A percentile compares a stretch with the other conserved stretches of the same genome.
Evolutionary conservation across 495 filamentous ascomycete species (phyloP).

Genomic region (Rostrohypoxylon terebratum): DNA sequence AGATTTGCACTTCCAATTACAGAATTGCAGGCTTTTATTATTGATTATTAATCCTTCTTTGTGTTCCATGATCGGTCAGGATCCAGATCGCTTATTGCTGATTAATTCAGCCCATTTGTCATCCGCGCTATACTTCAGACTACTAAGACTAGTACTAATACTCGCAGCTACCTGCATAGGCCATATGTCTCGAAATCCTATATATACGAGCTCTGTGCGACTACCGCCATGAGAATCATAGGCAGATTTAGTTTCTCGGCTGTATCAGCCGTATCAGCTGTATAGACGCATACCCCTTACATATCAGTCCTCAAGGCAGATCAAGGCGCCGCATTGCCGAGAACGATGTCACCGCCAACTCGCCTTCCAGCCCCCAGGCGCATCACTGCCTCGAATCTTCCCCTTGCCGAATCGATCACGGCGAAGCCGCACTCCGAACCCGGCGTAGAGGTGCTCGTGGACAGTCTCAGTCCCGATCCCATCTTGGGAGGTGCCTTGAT

Average conservation of each 20-base stretch:
- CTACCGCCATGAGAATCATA: neutral
- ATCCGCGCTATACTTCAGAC: slow-evolving; percentile 28
- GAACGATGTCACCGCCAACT: slow-evolving; percentile 36
- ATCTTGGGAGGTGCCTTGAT: slow-evolving; percentile 38
- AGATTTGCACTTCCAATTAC: neutral
- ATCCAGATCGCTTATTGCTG: slow-evolving; percentile 6
- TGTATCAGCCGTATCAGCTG: neutral
- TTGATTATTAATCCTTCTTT: slow-evolving; percentile 13
- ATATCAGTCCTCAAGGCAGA: neutral
- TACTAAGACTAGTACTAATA: slow-evolving; percentile 7
- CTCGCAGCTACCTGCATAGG: neutral
- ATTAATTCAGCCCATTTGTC: slow-evolving; percentile 39
- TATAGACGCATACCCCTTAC: neutral
- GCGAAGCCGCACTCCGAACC: slow-evolving; percentile 32
- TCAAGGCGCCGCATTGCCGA: neutral
- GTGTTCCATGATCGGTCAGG: slow-evolving; percentile 12
- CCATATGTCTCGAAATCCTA: slow-evolving; percentile 2
- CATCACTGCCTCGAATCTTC: slow-evolving; percentile 44
- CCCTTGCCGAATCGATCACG: slow-evolving; percentile 22
- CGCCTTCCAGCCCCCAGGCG: slow-evolving; percentile 35
- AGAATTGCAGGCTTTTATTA: neutral
- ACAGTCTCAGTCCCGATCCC: slow-evolving; percentile 37
- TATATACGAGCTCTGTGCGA: slow-evolving; percentile 31
- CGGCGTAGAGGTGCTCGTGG: slow-evolving; percentile 40
- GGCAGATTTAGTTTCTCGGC: slow-evolving; percentile 2